A percentile compares a stretch with the other conserved stretches of the same genome.
phyloP scores from a whole-genome alignment of 2,329 filamentous ascomycete genomes.

The Chaetomium sp. region DNA sequence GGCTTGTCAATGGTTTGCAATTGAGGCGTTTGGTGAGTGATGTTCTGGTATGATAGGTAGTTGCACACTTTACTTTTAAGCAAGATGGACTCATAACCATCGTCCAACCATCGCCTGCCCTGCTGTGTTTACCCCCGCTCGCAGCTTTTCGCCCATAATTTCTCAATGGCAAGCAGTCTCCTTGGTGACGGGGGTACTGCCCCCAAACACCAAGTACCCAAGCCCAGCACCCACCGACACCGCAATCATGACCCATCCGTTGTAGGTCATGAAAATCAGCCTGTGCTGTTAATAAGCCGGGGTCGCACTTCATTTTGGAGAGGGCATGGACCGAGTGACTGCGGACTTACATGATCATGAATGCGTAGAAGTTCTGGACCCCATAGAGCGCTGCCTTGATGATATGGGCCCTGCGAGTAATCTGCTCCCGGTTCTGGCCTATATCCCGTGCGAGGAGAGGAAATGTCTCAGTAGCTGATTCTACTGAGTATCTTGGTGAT shows the following conservation, averaged over 20 bases:
- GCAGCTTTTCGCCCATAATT: not conserved
- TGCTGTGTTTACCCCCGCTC: conserved; percentile 1
- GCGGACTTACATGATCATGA: conserved; percentile 91
- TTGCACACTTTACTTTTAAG: too few species aligned
- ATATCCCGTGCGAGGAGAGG: conserved; percentile 50
- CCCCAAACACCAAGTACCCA: conserved; percentile 78
- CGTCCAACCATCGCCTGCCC: not conserved
- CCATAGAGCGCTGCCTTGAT: conserved; percentile 81
- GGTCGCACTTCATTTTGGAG: not conserved
- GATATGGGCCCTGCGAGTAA: conserved; percentile 64
- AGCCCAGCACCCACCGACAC: conserved; percentile 84
- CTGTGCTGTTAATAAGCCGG: conserved; percentile 39
- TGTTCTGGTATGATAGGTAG: too few species aligned
- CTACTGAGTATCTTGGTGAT: conserved; percentile 1
- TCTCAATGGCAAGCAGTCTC: conserved; percentile 73
- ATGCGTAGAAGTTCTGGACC: conserved; percentile 94
- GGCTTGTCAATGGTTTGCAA: too few species aligned
- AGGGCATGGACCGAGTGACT: not conserved
- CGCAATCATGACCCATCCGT: conserved; percentile 93
- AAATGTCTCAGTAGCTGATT: conserved; percentile 54
- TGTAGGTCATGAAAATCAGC: conserved; percentile 99
- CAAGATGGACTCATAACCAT: too few species aligned
- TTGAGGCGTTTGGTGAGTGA: too few species aligned
- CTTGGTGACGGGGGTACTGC: conserved; percentile 64
- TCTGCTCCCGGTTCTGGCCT: conserved; percentile 62